These are phyloP conservation scores for Xanthoconium separans DNA, from an alignment of 1,284 basidiomycete species.

Conservation along the genomic window DNA sequence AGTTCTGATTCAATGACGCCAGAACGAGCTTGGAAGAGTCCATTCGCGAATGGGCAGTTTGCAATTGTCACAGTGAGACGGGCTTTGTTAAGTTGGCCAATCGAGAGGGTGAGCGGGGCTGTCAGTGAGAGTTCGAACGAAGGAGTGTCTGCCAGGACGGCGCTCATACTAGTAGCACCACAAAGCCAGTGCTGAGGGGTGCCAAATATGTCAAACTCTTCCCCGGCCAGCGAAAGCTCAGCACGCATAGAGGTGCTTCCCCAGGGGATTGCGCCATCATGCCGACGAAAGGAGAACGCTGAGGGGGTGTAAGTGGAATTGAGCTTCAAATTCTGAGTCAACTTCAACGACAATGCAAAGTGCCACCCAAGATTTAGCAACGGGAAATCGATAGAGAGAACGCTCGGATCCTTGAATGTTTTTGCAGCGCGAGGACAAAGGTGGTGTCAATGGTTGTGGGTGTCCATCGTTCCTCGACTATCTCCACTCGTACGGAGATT, in stretches of 20 bases:
- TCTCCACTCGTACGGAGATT: neutral
- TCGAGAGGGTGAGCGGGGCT: neutral
- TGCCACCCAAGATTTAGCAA: conserved; percentile 17
- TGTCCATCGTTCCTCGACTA: conserved; percentile 19
- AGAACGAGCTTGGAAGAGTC: conserved; percentile 14
- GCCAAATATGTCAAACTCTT: too few relatives aligned
- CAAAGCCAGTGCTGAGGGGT: too few relatives aligned
- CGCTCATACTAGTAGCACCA: too few relatives aligned
- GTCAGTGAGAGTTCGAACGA: neutral
- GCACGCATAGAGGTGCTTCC: conserved; percentile 14
- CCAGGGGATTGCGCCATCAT: conserved; percentile 10
- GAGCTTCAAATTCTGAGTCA: neutral
- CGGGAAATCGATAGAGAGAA: conserved; percentile 10
- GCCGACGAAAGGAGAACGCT: conserved; percentile 13
- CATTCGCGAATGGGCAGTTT: conserved; percentile 13
- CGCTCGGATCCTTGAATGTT: rapidly evolving
- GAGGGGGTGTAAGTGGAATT: neutral
- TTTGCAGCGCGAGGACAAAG: conserved; percentile 1
- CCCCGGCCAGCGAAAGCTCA: conserved; percentile 8
- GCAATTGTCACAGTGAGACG: conserved; percentile 18
- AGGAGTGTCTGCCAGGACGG: conserved; percentile 3
- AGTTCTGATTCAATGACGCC: neutral
- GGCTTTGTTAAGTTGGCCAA: neutral
- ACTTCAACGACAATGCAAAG: conserved; percentile 17
- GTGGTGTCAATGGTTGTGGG: conserved; percentile 9